Conservation (phyloP, 257 asterid species). For the Solanum ahanhuiri region DNA sequence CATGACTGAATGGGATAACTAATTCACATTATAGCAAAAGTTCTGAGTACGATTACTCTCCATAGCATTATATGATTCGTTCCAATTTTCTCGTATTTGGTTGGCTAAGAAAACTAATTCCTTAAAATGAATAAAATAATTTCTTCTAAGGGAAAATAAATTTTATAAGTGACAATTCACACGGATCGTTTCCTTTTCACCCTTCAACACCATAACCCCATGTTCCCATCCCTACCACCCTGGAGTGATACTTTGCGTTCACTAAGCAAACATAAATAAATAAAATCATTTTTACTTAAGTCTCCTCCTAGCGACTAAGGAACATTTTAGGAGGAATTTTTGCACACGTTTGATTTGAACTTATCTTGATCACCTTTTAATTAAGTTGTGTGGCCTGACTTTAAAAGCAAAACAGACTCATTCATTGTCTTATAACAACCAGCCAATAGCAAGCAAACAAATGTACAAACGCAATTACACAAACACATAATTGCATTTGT, state of each 20-base stretch:
- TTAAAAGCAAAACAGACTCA: not conserved
- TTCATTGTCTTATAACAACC: not conserved
- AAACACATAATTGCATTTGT: not conserved
- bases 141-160: rapidly evolving
- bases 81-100: no score
- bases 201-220: not conserved
- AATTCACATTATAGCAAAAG: not conserved
- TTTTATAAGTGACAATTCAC: not conserved
- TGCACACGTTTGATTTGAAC: not conserved
- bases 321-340: not conserved
- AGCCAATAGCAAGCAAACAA: not conserved
- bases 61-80: not conserved
- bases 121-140: not conserved
- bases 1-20: not conserved
- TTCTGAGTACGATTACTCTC: not conserved
- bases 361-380: not conserved
- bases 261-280: not conserved
- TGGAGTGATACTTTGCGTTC: not conserved
- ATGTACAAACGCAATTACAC: not conserved
- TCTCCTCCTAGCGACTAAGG: not conserved
- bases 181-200: no score
- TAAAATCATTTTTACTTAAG: not conserved
- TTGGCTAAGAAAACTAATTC: not conserved
- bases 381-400: not conserved
- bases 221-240: not conserved